These are phyloP conservation scores for Isoetes engelmannii DNA, from an alignment of 83 land plant genomes.

Conservation along the genomic window DNA sequence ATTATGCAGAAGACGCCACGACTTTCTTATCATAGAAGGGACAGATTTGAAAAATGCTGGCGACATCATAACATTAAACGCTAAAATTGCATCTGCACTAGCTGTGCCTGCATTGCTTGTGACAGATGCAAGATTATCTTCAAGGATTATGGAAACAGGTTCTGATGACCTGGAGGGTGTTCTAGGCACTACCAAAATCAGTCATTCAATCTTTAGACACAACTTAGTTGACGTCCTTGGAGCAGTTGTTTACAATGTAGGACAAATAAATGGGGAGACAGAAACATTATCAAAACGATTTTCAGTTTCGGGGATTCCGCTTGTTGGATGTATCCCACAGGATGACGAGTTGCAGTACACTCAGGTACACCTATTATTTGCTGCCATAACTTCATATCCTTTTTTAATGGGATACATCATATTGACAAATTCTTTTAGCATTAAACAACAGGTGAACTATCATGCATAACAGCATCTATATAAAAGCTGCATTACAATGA, in stretches of 20 bases:
- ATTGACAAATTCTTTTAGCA: too few species aligned
- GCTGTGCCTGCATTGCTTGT: neutral
- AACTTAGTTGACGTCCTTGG: neutral
- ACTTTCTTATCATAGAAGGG: constrained; percentile 2
- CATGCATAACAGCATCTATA: too few species aligned
- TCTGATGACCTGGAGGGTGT: neutral
- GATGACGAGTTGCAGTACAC: too few species aligned
- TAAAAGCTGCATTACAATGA: too few species aligned
- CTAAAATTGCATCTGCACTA: constrained; percentile 1
- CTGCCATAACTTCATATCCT: too few species aligned
- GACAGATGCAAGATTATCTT: neutral
- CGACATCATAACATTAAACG: neutral
- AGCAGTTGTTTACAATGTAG: neutral
- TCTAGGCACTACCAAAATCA: neutral
- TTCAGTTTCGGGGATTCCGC: neutral
- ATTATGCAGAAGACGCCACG: neutral
- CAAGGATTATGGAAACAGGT: neutral
- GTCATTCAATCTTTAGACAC: neutral
- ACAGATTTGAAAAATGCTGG: neutral
- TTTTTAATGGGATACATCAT: too few species aligned
- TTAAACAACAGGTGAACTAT: too few species aligned
- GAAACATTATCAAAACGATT: neutral
- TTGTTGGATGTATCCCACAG: neutral
- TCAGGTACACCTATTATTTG: too few species aligned
- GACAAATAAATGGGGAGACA: neutral